These are phyloP conservation scores for Rhizopus stolonifer DNA, from an alignment of 371 early-diverging fungal species.

Conservation along the genomic window DNA sequence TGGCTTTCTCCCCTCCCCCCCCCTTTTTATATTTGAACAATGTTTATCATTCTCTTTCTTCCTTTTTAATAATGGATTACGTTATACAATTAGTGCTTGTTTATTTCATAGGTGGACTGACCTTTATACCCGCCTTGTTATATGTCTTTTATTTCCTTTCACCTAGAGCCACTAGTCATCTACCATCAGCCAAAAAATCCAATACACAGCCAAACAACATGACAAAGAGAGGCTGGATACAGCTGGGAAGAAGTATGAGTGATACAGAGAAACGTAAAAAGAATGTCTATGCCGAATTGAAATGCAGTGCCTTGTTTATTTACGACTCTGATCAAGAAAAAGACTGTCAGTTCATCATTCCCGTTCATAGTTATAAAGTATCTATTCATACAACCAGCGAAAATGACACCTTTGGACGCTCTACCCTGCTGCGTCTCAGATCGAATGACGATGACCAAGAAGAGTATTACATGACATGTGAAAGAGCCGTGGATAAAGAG, in stretches of 20 bases:
- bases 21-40: not conserved
- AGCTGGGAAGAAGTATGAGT: slow-evolving; percentile 19
- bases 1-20: slow-evolving; percentile 2
- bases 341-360: slow-evolving; percentile 75
- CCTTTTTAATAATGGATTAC: slow-evolving; percentile 9
- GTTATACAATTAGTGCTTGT: slow-evolving; percentile 20
- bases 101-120: slow-evolving; percentile 36
- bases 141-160: slow-evolving; percentile 11
- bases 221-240: slow-evolving; percentile 38
- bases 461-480: slow-evolving; percentile 51
- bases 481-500: slow-evolving; percentile 77
- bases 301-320: slow-evolving; percentile 77
- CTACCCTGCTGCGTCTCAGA: slow-evolving; percentile 51
- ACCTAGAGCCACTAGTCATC: not conserved
- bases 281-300: slow-evolving; percentile 71
- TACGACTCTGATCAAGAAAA: slow-evolving; percentile 69
- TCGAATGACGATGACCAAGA: slow-evolving; percentile 14
- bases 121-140: slow-evolving; percentile 30
- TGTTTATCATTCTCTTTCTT: not conserved
- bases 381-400: slow-evolving; percentile 61
- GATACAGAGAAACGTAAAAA: slow-evolving; percentile 23
- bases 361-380: slow-evolving; percentile 67
- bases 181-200: not conserved
- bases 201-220: slow-evolving; percentile 13
- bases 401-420: slow-evolving; percentile 55